Evolutionary conservation across 2,329 filamentous ascomycete species (phyloP), one percentile per base, ranked within the genome.

Genomic region (Tolypocladium cylindrosporum): DNA sequence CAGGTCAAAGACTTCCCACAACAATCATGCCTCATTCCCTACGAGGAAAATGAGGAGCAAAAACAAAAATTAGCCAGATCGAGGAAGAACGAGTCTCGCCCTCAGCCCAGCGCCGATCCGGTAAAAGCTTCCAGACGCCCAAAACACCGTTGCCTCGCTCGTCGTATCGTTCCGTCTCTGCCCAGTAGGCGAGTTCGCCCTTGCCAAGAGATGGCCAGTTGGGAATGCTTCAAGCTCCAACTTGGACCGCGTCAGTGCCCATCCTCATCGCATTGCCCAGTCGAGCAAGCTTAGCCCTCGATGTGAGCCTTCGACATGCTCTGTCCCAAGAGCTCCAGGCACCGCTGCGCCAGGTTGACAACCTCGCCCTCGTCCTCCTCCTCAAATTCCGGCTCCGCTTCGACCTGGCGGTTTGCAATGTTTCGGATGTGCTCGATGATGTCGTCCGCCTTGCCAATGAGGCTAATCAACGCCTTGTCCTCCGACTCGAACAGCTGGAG

Each of bases 401-500:
- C 91, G 61, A 96, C 82, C 65, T 89, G 90, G 68, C 89, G 90
- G 69, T 95, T 92, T 24, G 91, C 90, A 68, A 99, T 97, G 62
- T 85, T 84, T 71, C 89, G 90, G 61, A 97, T 94, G 82, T 96
- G 91, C 61, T 90, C 85, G 58, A 97, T 89, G 63, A 99, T 89
- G 63, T 96, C 91, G 62, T 93, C 89, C 1, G 91, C 92, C 68
- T 93, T 89, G 66, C 90, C 87, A 65, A 99, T 97, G 54, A 91
- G 85, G 55, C 87, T 86, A 62, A 97, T 88, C n/a, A 99, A 79
- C 57, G 85, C 88, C 74, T 89, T 87, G 70, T 99, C 93, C 71
- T 96, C 92, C 0, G 93, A 97, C 74, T 99, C 94, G 55, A 99
- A 86, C 3, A 99, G 82, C 70, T 99, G 94, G 4, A 99, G 82